Evolutionary conservation across 2,329 filamentous ascomycete species (phyloP), one percentile per base, ranked within the genome.

Genomic region (Fragosphaeria purpurea): DNA sequence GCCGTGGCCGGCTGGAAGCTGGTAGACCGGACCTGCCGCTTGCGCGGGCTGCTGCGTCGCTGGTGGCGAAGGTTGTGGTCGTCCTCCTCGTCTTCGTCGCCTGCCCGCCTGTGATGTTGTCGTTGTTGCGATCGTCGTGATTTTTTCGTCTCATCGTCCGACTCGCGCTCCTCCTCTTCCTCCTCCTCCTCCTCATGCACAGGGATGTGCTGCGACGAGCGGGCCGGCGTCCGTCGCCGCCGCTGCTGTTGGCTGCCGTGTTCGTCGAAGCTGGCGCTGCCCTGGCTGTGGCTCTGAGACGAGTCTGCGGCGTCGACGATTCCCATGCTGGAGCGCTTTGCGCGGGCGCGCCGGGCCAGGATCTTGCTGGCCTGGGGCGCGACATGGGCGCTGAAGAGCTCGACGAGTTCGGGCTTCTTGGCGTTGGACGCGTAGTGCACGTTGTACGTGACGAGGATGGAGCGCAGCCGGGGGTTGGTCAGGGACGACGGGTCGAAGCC

Each of bases 361-460:
- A 97, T 77, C 66, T 85, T 86, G 57, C 79, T 79, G 2, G 88
- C 84, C 60, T 91, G 84, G 0, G 91, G 86, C 5, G 87, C 70
- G 33, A 98, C 77, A 56, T 93, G 73, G 35, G 85, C 75, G 62
- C 85, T 82, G 67, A 98, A 89, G 44, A 97, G 80, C 7, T 86
- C 82, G 53, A 98, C 76, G 30, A 98, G 80, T 62, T 95, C 85
- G 0, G 81, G 72, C 71, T 98, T 98, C 71, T 97, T 98, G 10
- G 93, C 89, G 5, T 83, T 90, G 0, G 88, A 83, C 5, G 90
- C 85, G 64, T 95, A 97, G 39, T 81, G 71, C 61, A 97, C 74
- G 63, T 89, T 86, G 70, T 98, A 88, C 57, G 82, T 85, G 61
- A 97, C 86, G 52, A 98, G 80, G 57, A 97, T 94, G 46, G 86